phyloP scores from a whole-genome alignment of 345 rosid species.

The Hibiscus tridactylites region DNA sequence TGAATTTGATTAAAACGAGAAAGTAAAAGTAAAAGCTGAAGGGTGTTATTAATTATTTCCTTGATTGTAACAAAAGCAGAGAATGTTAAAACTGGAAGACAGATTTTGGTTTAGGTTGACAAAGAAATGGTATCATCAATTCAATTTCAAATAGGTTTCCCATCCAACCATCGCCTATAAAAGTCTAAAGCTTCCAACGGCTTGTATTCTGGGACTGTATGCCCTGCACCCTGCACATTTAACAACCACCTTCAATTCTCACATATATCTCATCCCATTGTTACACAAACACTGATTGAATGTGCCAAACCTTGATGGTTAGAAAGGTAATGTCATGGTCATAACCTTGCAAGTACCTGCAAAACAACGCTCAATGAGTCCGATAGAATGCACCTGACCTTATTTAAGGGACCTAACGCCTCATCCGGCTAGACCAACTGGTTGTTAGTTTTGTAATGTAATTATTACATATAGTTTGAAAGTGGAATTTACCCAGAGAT shows the following conservation, averaged over 20 bases:
- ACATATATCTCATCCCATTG: too few relatives aligned
- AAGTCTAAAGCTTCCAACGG: slow-evolving; percentile 45
- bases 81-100: neutral
- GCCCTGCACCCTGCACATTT: slow-evolving; percentile 52
- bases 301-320: slow-evolving; percentile 40
- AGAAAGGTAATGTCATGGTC: slow-evolving; percentile 41
- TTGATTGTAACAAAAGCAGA: neutral
- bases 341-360: slow-evolving; percentile 49
- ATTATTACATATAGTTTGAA: neutral
- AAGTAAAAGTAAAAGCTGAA: neutral
- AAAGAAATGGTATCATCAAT: neutral
- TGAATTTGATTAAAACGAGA: too few relatives aligned
- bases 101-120: neutral
- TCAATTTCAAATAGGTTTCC: slow-evolving; percentile 17
- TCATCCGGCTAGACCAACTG: too few relatives aligned
- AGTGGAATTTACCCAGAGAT: slow-evolving; percentile 35
- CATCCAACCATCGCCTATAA: slow-evolving; percentile 35
- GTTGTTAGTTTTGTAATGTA: too few relatives aligned
- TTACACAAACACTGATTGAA: neutral
- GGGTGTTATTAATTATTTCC: neutral
- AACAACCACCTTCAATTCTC: too few relatives aligned
- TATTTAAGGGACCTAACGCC: too few relatives aligned
- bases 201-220: slow-evolving; percentile 54
- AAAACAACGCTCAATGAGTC: neutral
- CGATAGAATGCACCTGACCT: too few relatives aligned